Base-by-base conservation (phyloP, 2,329 filamentous ascomycete species). In the Exophiala calicioides region DNA sequence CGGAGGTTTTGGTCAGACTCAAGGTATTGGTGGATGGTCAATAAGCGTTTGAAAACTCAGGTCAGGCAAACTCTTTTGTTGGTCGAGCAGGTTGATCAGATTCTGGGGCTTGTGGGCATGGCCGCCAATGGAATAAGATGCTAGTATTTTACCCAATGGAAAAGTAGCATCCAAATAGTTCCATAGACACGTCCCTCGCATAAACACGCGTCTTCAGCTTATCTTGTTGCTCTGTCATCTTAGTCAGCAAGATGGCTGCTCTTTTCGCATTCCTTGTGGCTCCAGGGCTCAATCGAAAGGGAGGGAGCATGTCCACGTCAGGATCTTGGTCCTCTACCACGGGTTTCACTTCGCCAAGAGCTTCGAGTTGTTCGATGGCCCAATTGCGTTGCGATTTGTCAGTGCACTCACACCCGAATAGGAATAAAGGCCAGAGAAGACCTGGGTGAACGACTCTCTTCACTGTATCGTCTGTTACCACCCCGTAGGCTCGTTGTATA, bases 401-500 rank as follows among this genome's bases (percentile, higher is more conserved):
- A 18, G 3, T 3, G 16, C 32, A 44, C 24, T 44, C 32, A n/a
- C 21, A 37, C 9, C 32, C 32, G 19, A 44, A 44, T 24, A 37
- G 4, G 13, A 44, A 30, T 15, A 31, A 20, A 10, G 26, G 33
- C 42, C 42, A 44, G 7, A 37, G 20, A 7, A 44, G 33, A 10
- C 21, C 9, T 13, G 41, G 41, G 15, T 44, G 41, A 2, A 30
- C 32, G 3, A 37, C 26, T n/a, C 27, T 35, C 18, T 44, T 30
- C 21, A 16, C 15, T 9, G 42, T n/a, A 5, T 3, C 24, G n/a
- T 21, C 23, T 21, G 16, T 13, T 10, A 37, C 29, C 15, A 35
- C 36, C 13, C 44, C 44, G 13, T 47, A 34, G 3, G 36, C 27
- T 3, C 15, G 35, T 21, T 30, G 44, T 13, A 47, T n/a, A 8